Evolutionary conservation across 257 asterid genomes (phyloP), one percentile per base, ranked within the genome.

Genomic region (Solanum sejunctum): DNA sequence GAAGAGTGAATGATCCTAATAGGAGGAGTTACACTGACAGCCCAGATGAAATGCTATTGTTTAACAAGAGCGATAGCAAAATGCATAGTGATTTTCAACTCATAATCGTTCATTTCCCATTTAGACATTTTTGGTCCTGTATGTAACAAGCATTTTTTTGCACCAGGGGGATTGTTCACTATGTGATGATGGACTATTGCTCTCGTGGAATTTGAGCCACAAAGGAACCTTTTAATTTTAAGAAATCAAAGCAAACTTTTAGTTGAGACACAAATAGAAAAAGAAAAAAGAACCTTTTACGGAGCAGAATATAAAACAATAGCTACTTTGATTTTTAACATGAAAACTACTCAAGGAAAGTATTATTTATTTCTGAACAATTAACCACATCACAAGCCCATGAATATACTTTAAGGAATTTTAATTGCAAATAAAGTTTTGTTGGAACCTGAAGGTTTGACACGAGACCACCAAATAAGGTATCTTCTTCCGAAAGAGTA

Each of bases 391-490:
- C 41, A 75, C 43, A 47, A 73, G 41, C 21, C 58, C 11, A 26
- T 52, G 23, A 73, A 49, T 8, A 69, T 16, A 21, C 23, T 7
- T 16, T 10, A 78, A 52, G 64, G 52, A 26, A 26, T 52, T 77
- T 36, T 77, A 51, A 21, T 28, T 10, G 80, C 18, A 78, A 84
- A 58, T 23, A 32, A 61, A 69, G 80, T 21, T 7, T 32, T 18
- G 75, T 87, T 86, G 69, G 72, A 83, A 96, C 99, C 99, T 96
- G 99, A 85, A 96, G 95, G 86, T 93, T 96, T 58, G 98, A 96
- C 61, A 96, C 99, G 87, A 26, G 94, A 84, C 99, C 98, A 85
- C 99, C 98, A 90, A 96, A 96, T 87, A 95, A 91, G 56, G 98
- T 92, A 84, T 94, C 99, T 88, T 91, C 97, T 67, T 89, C 88